phyloP scores from a whole-genome alignment of 73 alveolate species.

The Symbiodinium pilosum region DNA sequence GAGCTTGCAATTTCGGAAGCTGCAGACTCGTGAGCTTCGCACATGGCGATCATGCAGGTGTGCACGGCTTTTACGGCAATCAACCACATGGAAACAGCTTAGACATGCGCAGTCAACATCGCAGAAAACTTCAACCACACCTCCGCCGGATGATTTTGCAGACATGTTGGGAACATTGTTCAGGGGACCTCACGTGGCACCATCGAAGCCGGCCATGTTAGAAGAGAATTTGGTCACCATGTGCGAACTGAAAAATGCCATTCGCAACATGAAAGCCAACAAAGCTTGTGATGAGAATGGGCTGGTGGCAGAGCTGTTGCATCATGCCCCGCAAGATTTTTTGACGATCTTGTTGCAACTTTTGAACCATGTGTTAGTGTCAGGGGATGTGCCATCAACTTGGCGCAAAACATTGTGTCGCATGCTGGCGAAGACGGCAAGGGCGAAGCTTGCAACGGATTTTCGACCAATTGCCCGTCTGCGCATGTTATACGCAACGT shows the following conservation, averaged over 20 bases:
- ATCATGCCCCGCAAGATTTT: not conserved
- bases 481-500: not conserved
- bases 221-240: not conserved
- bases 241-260: not conserved
- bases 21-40: not conserved
- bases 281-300: not conserved
- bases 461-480: slow-evolving; percentile 2
- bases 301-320: not conserved
- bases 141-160: not conserved
- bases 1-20: not conserved
- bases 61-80: not conserved
- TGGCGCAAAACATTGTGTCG: not conserved
- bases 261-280: not conserved
- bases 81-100: not conserved
- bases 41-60: not conserved
- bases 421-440: not conserved
- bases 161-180: not conserved
- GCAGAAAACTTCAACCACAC: not conserved
- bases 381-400: not conserved
- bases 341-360: not conserved
- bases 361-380: not conserved
- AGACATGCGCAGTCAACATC: no score
- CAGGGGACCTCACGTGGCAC: not conserved
- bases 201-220: not conserved
- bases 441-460: not conserved